Evolutionary conservation across 768 basidiomycete species (phyloP).

Genomic region (Lactifluus rugatus): DNA sequence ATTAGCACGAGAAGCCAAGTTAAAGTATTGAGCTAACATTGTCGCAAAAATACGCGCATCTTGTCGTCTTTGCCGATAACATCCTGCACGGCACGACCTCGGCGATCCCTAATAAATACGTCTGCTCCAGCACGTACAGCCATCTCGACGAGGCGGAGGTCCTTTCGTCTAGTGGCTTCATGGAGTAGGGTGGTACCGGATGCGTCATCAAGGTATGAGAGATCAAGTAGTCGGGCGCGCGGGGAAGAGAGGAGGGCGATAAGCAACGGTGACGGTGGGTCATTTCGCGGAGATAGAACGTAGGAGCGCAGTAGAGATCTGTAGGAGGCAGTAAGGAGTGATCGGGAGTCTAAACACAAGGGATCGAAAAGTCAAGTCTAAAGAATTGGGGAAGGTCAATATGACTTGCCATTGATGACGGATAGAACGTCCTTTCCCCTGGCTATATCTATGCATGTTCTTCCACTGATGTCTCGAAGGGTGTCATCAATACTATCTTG

Average conservation of each 20-base stretch:
- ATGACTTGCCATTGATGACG: slow-evolving; percentile 53
- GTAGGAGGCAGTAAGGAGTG: slow-evolving; percentile 64
- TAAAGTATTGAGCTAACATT: slow-evolving; percentile 45
- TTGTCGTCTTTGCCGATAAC: slow-evolving; percentile 70
- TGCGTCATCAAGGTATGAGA: slow-evolving; percentile 72
- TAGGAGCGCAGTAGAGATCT: slow-evolving; percentile 66
- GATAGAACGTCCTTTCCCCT: slow-evolving; percentile 54
- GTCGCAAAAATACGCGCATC: slow-evolving; percentile 71
- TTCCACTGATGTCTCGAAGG: slow-evolving; percentile 53
- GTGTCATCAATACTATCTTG: slow-evolving; percentile 78
- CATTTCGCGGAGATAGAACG: slow-evolving; percentile 45
- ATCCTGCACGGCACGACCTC: slow-evolving; percentile 58
- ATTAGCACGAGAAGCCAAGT: background rate
- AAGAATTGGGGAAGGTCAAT: background rate
- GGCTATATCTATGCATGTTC: slow-evolving; percentile 64
- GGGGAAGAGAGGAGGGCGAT: slow-evolving; percentile 57
- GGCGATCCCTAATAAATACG: slow-evolving; percentile 74
- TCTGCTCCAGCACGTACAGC: slow-evolving; percentile 80
- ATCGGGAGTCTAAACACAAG: slow-evolving; percentile 52
- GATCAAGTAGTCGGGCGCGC: slow-evolving; percentile 59
- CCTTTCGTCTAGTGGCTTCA: slow-evolving; percentile 75
- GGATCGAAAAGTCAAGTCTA: background rate
- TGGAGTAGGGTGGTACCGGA: slow-evolving; percentile 74
- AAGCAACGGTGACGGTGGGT: slow-evolving; percentile 32
- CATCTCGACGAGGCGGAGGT: slow-evolving; percentile 75